Evolutionary conservation across 345 rosid species (phyloP).

Genomic region (Ceriops tagal): DNA sequence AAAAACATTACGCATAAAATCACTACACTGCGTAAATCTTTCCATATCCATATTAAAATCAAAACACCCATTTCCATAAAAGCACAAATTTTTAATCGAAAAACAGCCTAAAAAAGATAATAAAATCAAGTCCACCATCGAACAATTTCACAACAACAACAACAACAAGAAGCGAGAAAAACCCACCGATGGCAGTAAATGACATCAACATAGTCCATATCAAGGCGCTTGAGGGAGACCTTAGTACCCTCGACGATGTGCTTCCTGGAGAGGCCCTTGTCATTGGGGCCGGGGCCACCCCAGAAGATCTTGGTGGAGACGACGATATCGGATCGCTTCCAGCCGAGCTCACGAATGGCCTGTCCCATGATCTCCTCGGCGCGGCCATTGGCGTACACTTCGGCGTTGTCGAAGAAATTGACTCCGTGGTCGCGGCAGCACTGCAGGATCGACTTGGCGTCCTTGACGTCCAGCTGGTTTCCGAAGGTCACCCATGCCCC

Average conservation of each 20-base stretch:
- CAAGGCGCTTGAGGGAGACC: constrained; percentile 84
- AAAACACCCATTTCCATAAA: too few species aligned
- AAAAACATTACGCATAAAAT: too few species aligned
- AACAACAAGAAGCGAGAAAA: not conserved
- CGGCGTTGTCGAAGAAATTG: constrained; percentile 98
- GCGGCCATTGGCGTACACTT: constrained; percentile 93
- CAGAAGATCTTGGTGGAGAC: constrained; percentile 96
- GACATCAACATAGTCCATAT: constrained; percentile 88
- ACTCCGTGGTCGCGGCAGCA: constrained; percentile 91
- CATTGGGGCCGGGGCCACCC: constrained; percentile 98
- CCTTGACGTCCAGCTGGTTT: constrained; percentile 94
- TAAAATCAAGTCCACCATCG: not conserved
- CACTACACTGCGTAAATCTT: too few species aligned
- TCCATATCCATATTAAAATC: too few species aligned
- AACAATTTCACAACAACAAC: not conserved
- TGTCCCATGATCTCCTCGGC: constrained; percentile 99
- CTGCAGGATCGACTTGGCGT: constrained; percentile 84
- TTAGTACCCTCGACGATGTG: constrained; percentile 93
- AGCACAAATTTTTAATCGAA: too few species aligned
- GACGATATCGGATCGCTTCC: constrained; percentile 91
- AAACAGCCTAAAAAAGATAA: not conserved
- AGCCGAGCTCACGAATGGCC: constrained; percentile 93
- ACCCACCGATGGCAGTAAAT: constrained; percentile 71
- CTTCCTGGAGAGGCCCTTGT: constrained; percentile 83
- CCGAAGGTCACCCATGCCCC: constrained; percentile 98